These are phyloP conservation scores for Stemphylium beticola DNA, from an alignment of 2,329 filamentous ascomycete genomes.

Conservation along the genomic window DNA sequence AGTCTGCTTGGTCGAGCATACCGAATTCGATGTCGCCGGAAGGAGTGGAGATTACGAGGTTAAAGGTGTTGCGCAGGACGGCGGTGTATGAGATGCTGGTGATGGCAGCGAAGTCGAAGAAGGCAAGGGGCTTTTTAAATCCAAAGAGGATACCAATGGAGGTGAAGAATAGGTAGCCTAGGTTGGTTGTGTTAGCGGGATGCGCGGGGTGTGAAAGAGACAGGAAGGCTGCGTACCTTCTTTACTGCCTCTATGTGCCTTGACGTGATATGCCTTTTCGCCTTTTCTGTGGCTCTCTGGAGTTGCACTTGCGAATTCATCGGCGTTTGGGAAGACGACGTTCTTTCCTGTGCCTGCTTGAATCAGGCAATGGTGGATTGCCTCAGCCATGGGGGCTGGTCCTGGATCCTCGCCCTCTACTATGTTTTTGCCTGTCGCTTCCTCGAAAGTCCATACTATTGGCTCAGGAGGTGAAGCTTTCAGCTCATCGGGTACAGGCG, in stretches of 20 bases:
- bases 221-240: conserved; percentile 57
- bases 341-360: conserved; percentile 55
- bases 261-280: conserved; percentile 69
- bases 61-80: conserved; percentile 70
- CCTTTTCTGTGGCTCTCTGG: conserved; percentile 66
- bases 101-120: conserved; percentile 66
- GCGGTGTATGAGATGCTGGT: conserved; percentile 68
- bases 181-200: conserved; percentile 14
- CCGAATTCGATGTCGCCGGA: conserved; percentile 66
- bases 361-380: conserved; percentile 45
- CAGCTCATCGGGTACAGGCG: conserved; percentile 49
- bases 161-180: conserved; percentile 69
- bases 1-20: conserved; percentile 71
- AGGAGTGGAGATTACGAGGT: conserved; percentile 63
- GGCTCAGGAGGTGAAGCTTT: conserved; percentile 55
- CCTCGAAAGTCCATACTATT: conserved; percentile 66
- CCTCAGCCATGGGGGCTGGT: conserved; percentile 54
- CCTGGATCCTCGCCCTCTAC: conserved; percentile 53
- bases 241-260: conserved; percentile 69
- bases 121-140: conserved; percentile 69
- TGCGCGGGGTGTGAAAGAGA: neutral
- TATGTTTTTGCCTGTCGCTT: conserved; percentile 55
- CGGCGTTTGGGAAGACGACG: conserved; percentile 60
- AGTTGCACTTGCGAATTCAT: conserved; percentile 66
- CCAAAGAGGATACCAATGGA: conserved; percentile 67